Evolutionary conservation across 2,329 filamentous ascomycete species (phyloP), one percentile per base, ranked within the genome.

Genomic region (Colletotrichum sp.): DNA sequence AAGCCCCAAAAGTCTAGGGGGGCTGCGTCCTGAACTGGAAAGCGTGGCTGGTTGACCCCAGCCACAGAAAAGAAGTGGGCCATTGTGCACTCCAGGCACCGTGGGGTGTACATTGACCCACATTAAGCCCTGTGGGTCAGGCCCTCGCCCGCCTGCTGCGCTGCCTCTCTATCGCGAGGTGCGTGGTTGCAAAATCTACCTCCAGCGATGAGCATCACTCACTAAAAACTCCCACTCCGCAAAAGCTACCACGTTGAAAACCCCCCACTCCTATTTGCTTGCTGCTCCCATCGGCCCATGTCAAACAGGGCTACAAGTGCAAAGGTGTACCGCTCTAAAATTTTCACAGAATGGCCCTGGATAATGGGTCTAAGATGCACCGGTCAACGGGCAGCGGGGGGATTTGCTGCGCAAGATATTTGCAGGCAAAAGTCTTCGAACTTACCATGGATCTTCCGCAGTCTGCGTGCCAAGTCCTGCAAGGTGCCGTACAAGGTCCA

Each of bases 281-380:
- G 39, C 39, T 49, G 3, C 5, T 3, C 9, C 18, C 39, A 12
- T n/a, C 39, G 3, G 3, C 1, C 8, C 3, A 49, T 49, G 9
- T 49, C 39, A 49, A 49, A 49, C 18, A 39, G 8, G 4, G 36
- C 36, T 18, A 39, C 8, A 39, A 18, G 36, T 39, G 16, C 8
- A 18, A 18, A 39, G 36, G 5, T 10, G 16, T 5, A 39, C 5
- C 16, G 5, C 16, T 39, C 36, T 39, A 0, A 5, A 39, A 1
- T 18, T 0, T 39, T 39, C 36, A 0, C 16, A 39, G 36, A 39
- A 6, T 39, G 16, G 16, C 16, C 36, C 36, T 1, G 0, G 1
- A 2, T 39, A 2, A 18, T 0, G 3, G 36, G 36, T 39, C 36
- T 2, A 9, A 10, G 16, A 39, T 44, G 16, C 39, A 44, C 16